These are phyloP conservation scores for Cladobotryum mycophilum DNA, from an alignment of 2,329 filamentous ascomycete species.

Conservation along the genomic window DNA sequence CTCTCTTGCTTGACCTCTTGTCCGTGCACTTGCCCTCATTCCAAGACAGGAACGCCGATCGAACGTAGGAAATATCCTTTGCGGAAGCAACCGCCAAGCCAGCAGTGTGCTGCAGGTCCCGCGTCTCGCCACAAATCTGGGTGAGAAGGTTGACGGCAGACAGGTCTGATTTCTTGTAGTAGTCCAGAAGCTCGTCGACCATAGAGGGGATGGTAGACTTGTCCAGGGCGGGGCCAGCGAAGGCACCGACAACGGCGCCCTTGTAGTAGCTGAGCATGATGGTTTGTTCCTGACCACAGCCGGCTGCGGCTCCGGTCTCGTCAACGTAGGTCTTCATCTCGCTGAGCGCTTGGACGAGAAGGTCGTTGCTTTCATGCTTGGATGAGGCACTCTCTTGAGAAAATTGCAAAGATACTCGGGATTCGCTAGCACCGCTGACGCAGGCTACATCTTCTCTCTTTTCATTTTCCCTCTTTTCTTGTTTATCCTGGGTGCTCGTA, in stretches of 20 bases:
- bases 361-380: neutral
- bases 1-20: neutral
- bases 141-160: neutral
- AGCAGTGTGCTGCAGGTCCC: slow-evolving; percentile 2
- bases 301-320: neutral
- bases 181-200: neutral
- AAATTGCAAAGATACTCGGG: neutral
- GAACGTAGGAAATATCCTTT: neutral
- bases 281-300: neutral
- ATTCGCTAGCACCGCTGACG: neutral
- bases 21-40: neutral
- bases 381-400: neutral
- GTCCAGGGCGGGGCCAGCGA: neutral
- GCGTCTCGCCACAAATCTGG: neutral
- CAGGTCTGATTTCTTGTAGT: neutral
- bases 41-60: slow-evolving; percentile 6
- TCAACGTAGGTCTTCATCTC: neutral
- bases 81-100: slow-evolving; percentile 1
- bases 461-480: neutral
- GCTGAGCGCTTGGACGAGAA: neutral
- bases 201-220: slow-evolving; percentile 1
- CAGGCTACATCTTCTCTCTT: neutral
- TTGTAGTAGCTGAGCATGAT: neutral
- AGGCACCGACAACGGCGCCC: neutral
- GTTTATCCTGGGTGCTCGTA: neutral